Percentiles rank a stretch among this genome's conserved stretches.
phyloP scores from a whole-genome alignment of 1,284 basidiomycete species.

The Pseudozyma sp. region DNA sequence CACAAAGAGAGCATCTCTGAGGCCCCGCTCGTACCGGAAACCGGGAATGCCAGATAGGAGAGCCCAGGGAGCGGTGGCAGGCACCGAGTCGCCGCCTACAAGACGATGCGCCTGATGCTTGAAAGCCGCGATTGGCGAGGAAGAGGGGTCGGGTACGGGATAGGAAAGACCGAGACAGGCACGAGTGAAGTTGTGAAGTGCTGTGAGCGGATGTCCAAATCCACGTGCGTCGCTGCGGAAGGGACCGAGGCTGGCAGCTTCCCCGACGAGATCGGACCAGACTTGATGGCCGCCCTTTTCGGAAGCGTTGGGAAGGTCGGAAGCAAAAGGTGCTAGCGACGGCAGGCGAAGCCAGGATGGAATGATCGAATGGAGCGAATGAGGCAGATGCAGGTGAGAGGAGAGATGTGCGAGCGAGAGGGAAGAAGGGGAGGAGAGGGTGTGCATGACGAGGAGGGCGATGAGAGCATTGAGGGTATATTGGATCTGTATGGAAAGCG shows the following conservation, averaged over 20 bases:
- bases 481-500: slow-evolving; percentile 40
- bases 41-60: slow-evolving; percentile 43
- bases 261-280: slow-evolving; percentile 29
- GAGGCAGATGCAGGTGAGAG: slow-evolving; percentile 51
- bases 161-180: slow-evolving; percentile 58
- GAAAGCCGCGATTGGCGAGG: slow-evolving; percentile 37
- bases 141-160: slow-evolving; percentile 32
- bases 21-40: slow-evolving; percentile 47
- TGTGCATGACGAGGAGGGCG: slow-evolving; percentile 55
- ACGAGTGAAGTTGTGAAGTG: slow-evolving; percentile 58
- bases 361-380: slow-evolving; percentile 52
- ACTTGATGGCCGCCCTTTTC: slow-evolving; percentile 26
- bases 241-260: slow-evolving; percentile 41
- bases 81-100: slow-evolving; percentile 6
- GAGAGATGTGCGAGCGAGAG: slow-evolving; percentile 55
- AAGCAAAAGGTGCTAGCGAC: slow-evolving; percentile 49
- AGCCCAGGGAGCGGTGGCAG: slow-evolving; percentile 35
- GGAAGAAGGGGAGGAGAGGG: slow-evolving; percentile 57
- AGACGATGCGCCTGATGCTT: slow-evolving; percentile 24
- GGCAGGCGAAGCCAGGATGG: slow-evolving; percentile 56
- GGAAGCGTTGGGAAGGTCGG: slow-evolving; percentile 59
- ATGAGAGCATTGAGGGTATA: slow-evolving; percentile 51
- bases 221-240: slow-evolving; percentile 60
- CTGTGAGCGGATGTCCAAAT: slow-evolving; percentile 60
- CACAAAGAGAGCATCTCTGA: slow-evolving; percentile 57